phyloP scores from a whole-genome alignment of 2,329 filamentous ascomycete genomes.

The Alternaria postmessia region DNA sequence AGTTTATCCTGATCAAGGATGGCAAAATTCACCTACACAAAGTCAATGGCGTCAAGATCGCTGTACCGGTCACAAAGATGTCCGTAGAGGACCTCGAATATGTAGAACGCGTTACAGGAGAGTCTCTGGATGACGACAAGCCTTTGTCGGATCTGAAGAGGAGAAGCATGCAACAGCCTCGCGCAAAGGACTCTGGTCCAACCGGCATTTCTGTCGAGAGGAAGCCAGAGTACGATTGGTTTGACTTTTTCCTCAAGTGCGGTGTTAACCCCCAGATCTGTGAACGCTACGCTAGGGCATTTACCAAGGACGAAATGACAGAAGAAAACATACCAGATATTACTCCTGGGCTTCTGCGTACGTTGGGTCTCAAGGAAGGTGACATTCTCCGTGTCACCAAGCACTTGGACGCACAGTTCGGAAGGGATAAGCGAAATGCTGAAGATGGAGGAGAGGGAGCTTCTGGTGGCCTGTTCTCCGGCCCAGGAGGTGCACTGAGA shows the following conservation, averaged over 20 bases:
- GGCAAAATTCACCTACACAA: conserved; percentile 98
- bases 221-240: conserved; percentile 93
- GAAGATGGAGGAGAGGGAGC: conserved; percentile 66
- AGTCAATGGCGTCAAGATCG: conserved; percentile 97
- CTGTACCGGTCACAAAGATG: conserved; percentile 95
- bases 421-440: conserved; percentile 64
- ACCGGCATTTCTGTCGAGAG: conserved; percentile 71
- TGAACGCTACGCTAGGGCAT: conserved; percentile 91
- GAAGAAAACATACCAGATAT: conserved; percentile 92
- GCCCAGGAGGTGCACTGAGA: conserved; percentile 85
- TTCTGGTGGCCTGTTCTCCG: conserved; percentile 86
- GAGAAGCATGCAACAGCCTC: conserved; percentile 50
- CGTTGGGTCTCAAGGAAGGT: conserved; percentile 91
- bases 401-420: conserved; percentile 80
- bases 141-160: conserved; percentile 82
- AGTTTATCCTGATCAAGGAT: conserved; percentile 93
- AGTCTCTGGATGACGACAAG: conserved; percentile 90
- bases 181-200: conserved; percentile 60
- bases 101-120: conserved; percentile 85
- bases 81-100: conserved; percentile 93
- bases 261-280: conserved; percentile 93
- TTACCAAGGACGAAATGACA: conserved; percentile 92
- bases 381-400: conserved; percentile 97
- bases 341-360: conserved; percentile 80
- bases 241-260: conserved; percentile 94